Evolutionary conservation across 345 rosid genomes (phyloP), one percentile per base, ranked within the genome.

Genomic region (Eucalyptus polyanthemos): DNA sequence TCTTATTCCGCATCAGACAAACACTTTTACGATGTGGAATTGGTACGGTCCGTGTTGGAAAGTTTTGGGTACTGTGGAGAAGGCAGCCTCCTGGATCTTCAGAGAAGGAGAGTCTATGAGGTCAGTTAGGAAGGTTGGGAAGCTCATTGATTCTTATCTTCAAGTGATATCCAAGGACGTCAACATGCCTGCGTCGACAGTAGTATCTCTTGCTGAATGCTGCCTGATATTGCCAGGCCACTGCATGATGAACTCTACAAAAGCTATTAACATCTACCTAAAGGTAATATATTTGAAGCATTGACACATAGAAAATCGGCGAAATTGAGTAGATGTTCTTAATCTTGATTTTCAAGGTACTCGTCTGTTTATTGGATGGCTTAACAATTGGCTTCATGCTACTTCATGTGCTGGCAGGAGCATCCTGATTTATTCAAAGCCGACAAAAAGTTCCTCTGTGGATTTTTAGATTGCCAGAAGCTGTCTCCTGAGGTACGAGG

Each of bases 391-490:
- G 45, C 29, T 44, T 19, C 12, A 37, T 80, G 34, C 45, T 34
- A 8, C n/a, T 60, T 85, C 62, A 80, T 85, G 51, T 72, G 86
- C 86, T 69, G 72, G 90, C 97, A 97, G 99, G 96, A 93, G 93
- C 99, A 97, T 93, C 97, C 98, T 56, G 97, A 94, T 50, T 89
- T 96, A 91, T 94, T 95, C 93, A 98, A 98, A 90, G 94, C 93
- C 50, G 99, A 98, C 44, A 98, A 93, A 92, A 98, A 97, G 88
- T 91, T 93, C 40, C 95, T 97, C 6, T 97, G 99, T 94, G 95
- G 88, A 92, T 92, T 86, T n/a, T 94, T 98, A 11, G 98, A 98
- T 94, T 97, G 99, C 94, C 99, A 96, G 92, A 98, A 97, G 90
- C 92, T 98, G 89, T 96, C 99, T 19, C 93, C 94, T 37, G 97